Evolutionary conservation across 192 early-diverging fungal species (phyloP), one percentile per base, ranked within the genome.

Genomic region (Spizellomyces sp.): DNA sequence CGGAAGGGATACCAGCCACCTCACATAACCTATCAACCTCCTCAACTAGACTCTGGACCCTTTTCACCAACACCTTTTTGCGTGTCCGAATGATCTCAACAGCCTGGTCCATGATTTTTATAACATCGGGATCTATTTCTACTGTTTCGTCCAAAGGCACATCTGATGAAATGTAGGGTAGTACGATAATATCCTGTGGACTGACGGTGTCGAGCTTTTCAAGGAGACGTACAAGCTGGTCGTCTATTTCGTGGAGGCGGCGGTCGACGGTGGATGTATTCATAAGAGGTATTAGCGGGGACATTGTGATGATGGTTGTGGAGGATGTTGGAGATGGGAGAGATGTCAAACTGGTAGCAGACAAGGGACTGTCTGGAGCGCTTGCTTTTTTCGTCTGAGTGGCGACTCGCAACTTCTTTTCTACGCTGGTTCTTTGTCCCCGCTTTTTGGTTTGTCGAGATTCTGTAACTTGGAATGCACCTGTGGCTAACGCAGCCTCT

Each of bases 191-290:
- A 45, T 72, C 69, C n/a, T 61, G 45, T 42, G 75, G 75, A 36
- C 62, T 71, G 1, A 80, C 63, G 19, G 71, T 67, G 55, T 80
- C 79, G 9, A 80, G 75, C 15, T 45, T 8, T 66, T 80, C 79
- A 12, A 80, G 69, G 6, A 66, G 14, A 45, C 75, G 71, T 7
- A 77, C 48, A 15, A 80, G 73, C 6, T 36, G 45, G 62, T 80
- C 75, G 50, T 80, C 79, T 19, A 77, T 22, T 52, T 80, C 75
- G 9, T 52, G 59, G 41, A 75, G 55, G 15, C 48, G 48, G 6
- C 61, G 45, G 21, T 74, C 67, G 36, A 74, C 63, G 41, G 62
- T 21, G 44, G 66, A 41, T 36, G 66, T 19, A 12, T 7, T 17
- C 50, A 56, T 41, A 45, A 15, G 9, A 12, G 41, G 63, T 45